phyloP scores from a whole-genome alignment of 805 yeast genomes.

The Ogataea siamensis region DNA sequence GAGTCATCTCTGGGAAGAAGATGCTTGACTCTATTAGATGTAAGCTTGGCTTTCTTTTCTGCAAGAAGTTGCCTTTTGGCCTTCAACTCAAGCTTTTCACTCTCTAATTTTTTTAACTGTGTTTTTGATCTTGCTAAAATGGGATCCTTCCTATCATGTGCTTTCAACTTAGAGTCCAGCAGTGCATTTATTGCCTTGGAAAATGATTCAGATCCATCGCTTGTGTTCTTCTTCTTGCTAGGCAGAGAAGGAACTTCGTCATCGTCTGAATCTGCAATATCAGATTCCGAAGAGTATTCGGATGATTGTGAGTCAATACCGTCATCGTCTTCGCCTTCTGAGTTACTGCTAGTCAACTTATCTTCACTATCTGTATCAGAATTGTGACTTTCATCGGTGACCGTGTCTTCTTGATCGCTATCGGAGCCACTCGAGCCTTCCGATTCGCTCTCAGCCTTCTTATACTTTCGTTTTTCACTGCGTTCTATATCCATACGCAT shows the following conservation, averaged over 20 bases:
- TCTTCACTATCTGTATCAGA: neutral
- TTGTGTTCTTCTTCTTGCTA: constrained; percentile 53
- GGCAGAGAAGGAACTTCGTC: constrained; percentile 35
- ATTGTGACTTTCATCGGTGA: too few species aligned
- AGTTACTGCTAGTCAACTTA: neutral
- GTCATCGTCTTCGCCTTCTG: constrained; percentile 57
- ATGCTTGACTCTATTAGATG: constrained; percentile 64
- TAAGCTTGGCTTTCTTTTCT: constrained; percentile 69
- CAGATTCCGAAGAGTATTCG: constrained; percentile 14
- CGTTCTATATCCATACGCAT: neutral
- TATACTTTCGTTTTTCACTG: neutral
- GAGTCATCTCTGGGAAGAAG: constrained; percentile 64
- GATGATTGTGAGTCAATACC: constrained; percentile 13
- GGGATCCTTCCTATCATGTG: constrained; percentile 87
- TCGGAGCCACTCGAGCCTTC: constrained; percentile 47
- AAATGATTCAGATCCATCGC: constrained; percentile 74
- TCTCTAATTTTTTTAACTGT: constrained; percentile 66
- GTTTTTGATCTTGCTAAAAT: constrained; percentile 81
- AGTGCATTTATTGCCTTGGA: constrained; percentile 83
- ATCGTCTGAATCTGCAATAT: constrained; percentile 18
- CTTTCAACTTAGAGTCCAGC: constrained; percentile 80
- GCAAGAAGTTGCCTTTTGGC: constrained; percentile 68
- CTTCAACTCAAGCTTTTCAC: constrained; percentile 77
- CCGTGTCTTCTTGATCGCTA: too few species aligned
- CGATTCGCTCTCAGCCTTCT: constrained; percentile 43